Evolutionary conservation across 768 basidiomycete species (phyloP).

Genomic region (Lactarius tabidus): DNA sequence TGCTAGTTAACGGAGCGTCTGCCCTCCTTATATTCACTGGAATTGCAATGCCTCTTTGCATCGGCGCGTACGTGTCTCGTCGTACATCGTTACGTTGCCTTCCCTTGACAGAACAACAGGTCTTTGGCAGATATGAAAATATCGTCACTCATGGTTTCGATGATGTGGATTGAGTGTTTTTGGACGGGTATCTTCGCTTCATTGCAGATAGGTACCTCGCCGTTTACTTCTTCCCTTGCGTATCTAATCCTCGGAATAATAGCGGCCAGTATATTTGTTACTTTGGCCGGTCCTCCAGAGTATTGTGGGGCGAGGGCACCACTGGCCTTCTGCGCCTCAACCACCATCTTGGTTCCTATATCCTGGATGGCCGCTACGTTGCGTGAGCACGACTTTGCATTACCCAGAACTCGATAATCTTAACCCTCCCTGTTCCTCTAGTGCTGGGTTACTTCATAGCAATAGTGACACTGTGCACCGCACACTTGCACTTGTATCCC

Average conservation of each 20-base stretch:
- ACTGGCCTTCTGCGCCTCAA: constrained; percentile 30
- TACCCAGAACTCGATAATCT: not conserved
- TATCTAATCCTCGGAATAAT: constrained; percentile 2
- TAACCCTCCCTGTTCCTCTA: constrained; percentile 24
- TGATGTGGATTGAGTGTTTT: constrained; percentile 48
- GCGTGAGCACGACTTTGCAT: constrained; percentile 28
- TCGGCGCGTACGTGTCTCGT: constrained; percentile 35
- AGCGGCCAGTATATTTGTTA: constrained; percentile 50
- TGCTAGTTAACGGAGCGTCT: constrained; percentile 7
- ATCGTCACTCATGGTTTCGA: constrained; percentile 38
- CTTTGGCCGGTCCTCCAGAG: constrained; percentile 40
- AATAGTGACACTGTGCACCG: constrained; percentile 44
- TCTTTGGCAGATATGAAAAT: constrained; percentile 37
- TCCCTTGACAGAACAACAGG: constrained; percentile 35
- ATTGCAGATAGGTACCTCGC: constrained; percentile 43
- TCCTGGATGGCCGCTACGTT: constrained; percentile 33
- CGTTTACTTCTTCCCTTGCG: constrained; percentile 1
- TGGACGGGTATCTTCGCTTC: constrained; percentile 51
- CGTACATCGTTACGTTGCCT: constrained; percentile 41
- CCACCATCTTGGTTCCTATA: constrained; percentile 30
- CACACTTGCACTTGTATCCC: constrained; percentile 42
- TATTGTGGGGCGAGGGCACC: constrained; percentile 33
- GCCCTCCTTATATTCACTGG: constrained; percentile 11
- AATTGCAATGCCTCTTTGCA: constrained; percentile 32
- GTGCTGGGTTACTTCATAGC: constrained; percentile 54